Percentiles rank a stretch among this genome's conserved stretches.
These are phyloP conservation scores for Amylostereum areolatum DNA, from an alignment of 1,284 basidiomycete species.

Conservation along the genomic window DNA sequence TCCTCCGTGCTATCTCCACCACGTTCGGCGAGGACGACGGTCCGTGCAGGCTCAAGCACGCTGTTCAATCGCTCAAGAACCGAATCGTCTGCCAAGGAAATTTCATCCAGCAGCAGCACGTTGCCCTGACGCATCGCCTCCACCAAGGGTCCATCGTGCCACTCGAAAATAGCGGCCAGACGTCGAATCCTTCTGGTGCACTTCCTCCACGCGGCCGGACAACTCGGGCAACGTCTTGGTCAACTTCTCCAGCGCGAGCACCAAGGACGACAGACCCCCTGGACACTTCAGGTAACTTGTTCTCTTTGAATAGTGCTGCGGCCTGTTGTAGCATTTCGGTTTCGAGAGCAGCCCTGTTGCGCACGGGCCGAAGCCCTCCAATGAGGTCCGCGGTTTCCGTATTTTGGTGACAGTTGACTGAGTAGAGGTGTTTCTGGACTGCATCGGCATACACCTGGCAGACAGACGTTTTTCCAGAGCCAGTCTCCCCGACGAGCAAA, in stretches of 20 bases:
- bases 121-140: constrained; percentile 87
- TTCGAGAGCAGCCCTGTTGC: constrained; percentile 61
- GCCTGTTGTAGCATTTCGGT: constrained; percentile 42
- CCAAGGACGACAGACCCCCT: constrained; percentile 29
- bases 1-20: constrained; percentile 74
- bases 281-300: constrained; percentile 30
- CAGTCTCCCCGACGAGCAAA: constrained; percentile 96
- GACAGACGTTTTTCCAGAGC: constrained; percentile 95
- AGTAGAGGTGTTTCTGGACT: constrained; percentile 57
- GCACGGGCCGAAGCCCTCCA: constrained; percentile 89
- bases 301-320: constrained; percentile 30
- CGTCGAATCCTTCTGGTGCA: constrained; percentile 39
- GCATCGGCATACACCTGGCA: constrained; percentile 86
- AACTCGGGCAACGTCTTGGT: constrained; percentile 27
- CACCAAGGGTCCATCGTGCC: constrained; percentile 94
- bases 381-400: constrained; percentile 99
- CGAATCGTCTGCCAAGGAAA: constrained; percentile 97
- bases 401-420: constrained; percentile 96
- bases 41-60: constrained; percentile 88
- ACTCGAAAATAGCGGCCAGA: constrained; percentile 83
- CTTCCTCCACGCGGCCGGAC: constrained; percentile 30
- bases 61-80: constrained; percentile 97
- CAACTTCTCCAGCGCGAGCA: constrained; percentile 27
- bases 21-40: constrained; percentile 90
- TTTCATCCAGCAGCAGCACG: constrained; percentile 92